Evolutionary conservation across 208 protist genomes (phyloP).

Genomic region (Borovskyia barvae): DNA sequence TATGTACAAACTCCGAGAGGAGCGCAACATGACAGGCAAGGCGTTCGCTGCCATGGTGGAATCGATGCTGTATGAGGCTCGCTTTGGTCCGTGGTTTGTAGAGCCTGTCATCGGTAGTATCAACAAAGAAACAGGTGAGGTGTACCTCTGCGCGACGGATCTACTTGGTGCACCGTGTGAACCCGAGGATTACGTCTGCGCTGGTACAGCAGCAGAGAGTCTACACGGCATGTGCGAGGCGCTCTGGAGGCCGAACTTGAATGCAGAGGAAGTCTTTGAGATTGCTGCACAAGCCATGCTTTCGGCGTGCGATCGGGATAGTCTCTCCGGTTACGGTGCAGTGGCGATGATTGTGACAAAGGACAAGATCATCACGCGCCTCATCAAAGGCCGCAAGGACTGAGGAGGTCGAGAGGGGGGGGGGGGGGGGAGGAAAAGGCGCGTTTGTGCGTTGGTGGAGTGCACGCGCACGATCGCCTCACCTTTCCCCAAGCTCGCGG

Average conservation of each 20-base stretch:
- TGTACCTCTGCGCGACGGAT: conserved; percentile 96
- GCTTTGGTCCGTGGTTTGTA: conserved; percentile 98
- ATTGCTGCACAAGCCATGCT: conserved; percentile 94
- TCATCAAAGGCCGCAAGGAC: conserved; percentile 90
- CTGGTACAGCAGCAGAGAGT: conserved; percentile 94
- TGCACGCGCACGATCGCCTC: no score
- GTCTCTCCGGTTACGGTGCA: conserved; percentile 96
- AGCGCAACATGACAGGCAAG: conserved; percentile 89
- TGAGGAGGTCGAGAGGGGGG: conserved; percentile 22
- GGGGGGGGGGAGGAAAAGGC: no score
- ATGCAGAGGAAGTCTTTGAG: conserved; percentile 97
- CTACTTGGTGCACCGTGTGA: conserved; percentile 94
- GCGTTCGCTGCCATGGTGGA: conserved; percentile 74
- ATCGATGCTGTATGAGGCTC: conserved; percentile 90
- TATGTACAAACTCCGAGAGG: conserved; percentile 90
- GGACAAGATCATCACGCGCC: conserved; percentile 77
- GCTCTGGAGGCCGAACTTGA: conserved; percentile 94
- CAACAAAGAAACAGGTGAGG: conserved; percentile 90
- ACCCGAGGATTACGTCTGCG: conserved; percentile 96
- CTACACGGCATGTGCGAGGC: conserved; percentile 98
- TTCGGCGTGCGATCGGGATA: conserved; percentile 96
- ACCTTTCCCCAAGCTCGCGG: no score
- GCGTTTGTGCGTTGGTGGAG: background rate
- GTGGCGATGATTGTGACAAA: conserved; percentile 91
- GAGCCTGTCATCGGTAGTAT: conserved; percentile 98